Conservation (phyloP, 2,329 filamentous ascomycete genomes). For the Podosphaera xanthii region DNA sequence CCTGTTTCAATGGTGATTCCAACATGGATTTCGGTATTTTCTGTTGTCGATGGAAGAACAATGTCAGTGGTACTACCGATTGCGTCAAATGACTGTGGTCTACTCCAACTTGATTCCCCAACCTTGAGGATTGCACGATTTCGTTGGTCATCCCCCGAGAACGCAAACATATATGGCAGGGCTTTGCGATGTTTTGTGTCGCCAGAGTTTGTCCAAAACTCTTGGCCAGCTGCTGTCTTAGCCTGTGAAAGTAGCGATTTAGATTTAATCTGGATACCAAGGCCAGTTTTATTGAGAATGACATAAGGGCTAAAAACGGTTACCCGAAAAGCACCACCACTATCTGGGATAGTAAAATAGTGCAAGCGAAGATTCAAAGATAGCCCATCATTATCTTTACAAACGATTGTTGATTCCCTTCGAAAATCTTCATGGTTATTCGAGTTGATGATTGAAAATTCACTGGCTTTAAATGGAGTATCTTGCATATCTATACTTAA, state of each 20-base stretch:
- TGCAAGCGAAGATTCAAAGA: conserved; percentile 66
- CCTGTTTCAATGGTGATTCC: conserved; percentile 77
- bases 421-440: conserved; percentile 72
- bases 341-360: conserved; percentile 75
- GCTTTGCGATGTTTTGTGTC: conserved; percentile 43
- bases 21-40: conserved; percentile 64
- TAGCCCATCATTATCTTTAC: conserved; percentile 68
- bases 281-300: conserved; percentile 80
- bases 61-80: conserved; percentile 86
- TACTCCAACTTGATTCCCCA: conserved; percentile 85
- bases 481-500: conserved; percentile 95
- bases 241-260: conserved; percentile 75
- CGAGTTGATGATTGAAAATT: conserved; percentile 92
- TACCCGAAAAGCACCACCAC: conserved; percentile 87
- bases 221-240: conserved; percentile 63
- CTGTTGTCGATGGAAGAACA: conserved; percentile 47
- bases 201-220: conserved; percentile 27
- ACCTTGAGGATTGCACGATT: conserved; percentile 78
- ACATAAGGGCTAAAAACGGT: conserved; percentile 91
- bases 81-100: conserved; percentile 91
- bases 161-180: conserved; percentile 90
- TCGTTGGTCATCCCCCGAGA: conserved; percentile 64
- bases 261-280: conserved; percentile 68
- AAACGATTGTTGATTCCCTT: conserved; percentile 53
- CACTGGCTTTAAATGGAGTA: conserved; percentile 79